Evolutionary conservation across 2,329 filamentous ascomycete genomes (phyloP).

Genomic region (Alternaria sp.): DNA sequence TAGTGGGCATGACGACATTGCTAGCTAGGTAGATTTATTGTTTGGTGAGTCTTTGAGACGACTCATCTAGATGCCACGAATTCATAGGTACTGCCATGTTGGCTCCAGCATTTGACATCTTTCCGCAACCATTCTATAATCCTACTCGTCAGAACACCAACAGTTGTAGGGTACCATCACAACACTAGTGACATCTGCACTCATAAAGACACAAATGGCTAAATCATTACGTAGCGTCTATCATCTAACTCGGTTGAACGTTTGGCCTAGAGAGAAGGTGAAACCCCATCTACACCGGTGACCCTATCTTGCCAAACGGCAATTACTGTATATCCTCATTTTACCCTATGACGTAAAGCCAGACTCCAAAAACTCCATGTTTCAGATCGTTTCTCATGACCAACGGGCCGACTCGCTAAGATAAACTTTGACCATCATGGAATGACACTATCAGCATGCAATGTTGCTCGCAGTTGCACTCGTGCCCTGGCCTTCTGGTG

Average conservation of each 20-base stretch:
- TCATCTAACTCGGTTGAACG: neutral
- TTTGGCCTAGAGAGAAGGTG: neutral
- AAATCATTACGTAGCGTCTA: neutral
- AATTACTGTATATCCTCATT: neutral
- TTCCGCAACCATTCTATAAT: neutral
- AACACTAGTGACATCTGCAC: neutral
- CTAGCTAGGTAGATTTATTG: neutral
- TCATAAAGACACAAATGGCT: neutral
- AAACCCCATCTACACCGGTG: neutral
- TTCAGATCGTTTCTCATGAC: conserved; percentile 1
- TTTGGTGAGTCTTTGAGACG: neutral
- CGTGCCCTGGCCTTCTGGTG: conserved; percentile 41
- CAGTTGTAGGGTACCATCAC: neutral
- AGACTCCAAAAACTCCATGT: neutral
- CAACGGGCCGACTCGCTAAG: neutral
- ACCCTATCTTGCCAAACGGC: neutral
- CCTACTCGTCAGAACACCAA: neutral
- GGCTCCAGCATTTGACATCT: neutral
- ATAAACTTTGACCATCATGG: neutral
- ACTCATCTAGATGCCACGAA: neutral
- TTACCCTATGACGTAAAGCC: neutral
- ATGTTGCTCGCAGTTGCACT: conserved; percentile 46
- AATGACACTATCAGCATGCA: conserved; percentile 31
- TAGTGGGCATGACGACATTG: neutral
- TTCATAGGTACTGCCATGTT: neutral